phyloP scores from a whole-genome alignment of 345 rosid species.

The Linum usitatissimum region DNA sequence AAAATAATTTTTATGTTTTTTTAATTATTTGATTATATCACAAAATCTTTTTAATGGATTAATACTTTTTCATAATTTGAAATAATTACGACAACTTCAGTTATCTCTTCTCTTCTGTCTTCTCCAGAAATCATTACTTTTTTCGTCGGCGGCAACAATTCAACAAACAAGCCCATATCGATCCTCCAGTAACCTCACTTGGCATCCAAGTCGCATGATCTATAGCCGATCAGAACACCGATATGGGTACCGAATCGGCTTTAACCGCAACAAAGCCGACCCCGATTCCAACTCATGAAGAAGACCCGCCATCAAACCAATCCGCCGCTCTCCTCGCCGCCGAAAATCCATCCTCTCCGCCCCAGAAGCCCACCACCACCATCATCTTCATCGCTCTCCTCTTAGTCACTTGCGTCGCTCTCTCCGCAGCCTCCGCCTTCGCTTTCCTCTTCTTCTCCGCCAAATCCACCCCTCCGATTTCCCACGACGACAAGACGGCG shows the following conservation, averaged over 20 bases:
- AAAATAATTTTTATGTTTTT: too few species aligned
- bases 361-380: neutral
- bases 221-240: neutral
- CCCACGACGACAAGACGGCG: neutral
- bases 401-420: neutral
- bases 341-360: neutral
- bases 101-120: too few species aligned
- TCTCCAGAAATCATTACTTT: too few species aligned
- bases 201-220: too few species aligned
- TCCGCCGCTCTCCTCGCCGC: neutral
- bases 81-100: too few species aligned
- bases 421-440: neutral
- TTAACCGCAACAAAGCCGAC: conserved; percentile 29
- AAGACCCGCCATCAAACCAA: conserved; percentile 21
- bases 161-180: too few species aligned
- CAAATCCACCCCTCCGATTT: neutral
- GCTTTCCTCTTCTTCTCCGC: neutral
- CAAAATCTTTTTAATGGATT: too few species aligned
- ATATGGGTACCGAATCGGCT: conserved; percentile 34
- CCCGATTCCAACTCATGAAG: conserved; percentile 26
- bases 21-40: too few species aligned
- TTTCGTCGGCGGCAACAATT: too few species aligned
- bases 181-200: too few species aligned
- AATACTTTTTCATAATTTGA: too few species aligned
- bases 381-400: neutral